These are phyloP conservation scores for Rhizopogon rudus DNA, from an alignment of 768 basidiomycete genomes.

Conservation along the genomic window DNA sequence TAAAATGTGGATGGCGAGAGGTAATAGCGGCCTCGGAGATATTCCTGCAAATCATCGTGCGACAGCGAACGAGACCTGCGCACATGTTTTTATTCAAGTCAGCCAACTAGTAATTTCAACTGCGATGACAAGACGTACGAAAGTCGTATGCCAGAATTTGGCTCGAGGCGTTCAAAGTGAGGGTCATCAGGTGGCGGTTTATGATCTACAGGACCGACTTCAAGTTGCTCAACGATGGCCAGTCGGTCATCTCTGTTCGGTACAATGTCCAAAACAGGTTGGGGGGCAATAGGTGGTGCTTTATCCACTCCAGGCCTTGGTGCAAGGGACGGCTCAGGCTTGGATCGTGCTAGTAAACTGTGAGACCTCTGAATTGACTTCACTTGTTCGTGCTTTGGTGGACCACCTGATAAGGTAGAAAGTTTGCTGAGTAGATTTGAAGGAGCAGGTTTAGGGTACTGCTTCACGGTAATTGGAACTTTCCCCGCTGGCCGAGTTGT, in stretches of 20 bases:
- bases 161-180: constrained; percentile 74
- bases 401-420: constrained; percentile 28
- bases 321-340: not conserved
- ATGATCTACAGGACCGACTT: constrained; percentile 75
- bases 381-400: constrained; percentile 12
- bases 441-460: constrained; percentile 34
- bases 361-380: constrained; percentile 25
- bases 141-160: constrained; percentile 85
- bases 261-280: not conserved
- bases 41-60: constrained; percentile 75
- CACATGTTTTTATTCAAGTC: not conserved
- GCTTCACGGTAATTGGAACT: not conserved
- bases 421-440: constrained; percentile 53
- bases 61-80: constrained; percentile 65
- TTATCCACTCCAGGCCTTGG: constrained; percentile 2
- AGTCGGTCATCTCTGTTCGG: constrained; percentile 53
- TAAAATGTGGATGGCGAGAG: constrained; percentile 88
- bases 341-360: constrained; percentile 17
- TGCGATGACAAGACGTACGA: constrained; percentile 44
- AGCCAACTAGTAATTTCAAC: not conserved
- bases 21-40: constrained; percentile 80
- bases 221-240: constrained; percentile 69
- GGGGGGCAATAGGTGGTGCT: constrained; percentile 2
- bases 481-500: not conserved
- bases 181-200: constrained; percentile 69